Percentiles rank a stretch among this genome's conserved stretches.
Conservation (phyloP, 129 eudicot species). For the Ambrosia trifida region DNA sequence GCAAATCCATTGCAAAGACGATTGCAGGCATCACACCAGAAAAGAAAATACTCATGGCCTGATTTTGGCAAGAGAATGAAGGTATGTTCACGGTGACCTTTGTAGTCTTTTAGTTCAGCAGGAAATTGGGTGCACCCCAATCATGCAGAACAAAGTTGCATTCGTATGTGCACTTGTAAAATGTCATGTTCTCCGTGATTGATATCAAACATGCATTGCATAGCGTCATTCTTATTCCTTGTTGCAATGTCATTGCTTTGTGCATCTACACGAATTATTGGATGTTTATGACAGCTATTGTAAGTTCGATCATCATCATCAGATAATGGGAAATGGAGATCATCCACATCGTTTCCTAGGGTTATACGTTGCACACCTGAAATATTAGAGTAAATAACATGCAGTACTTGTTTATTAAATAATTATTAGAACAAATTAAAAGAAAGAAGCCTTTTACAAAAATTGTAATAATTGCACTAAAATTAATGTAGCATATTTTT, state of each 20-base stretch:
- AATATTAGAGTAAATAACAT: neutral
- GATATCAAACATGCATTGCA: neutral
- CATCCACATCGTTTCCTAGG: neutral
- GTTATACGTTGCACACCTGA: neutral
- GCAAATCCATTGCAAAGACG: neutral
- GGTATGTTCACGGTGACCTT: neutral
- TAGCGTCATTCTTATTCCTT: too few relatives aligned
- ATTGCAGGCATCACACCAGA: too few relatives aligned
- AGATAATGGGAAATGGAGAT: neutral
- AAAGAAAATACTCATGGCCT: too few relatives aligned
- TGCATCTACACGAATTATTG: too few relatives aligned
- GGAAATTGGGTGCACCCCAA: constrained; percentile 14
- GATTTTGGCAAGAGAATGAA: neutral
- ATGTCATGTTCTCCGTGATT: neutral
- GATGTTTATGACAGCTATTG: too few relatives aligned
- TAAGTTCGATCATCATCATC: neutral
- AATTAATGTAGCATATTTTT: too few relatives aligned
- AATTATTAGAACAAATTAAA: neutral
- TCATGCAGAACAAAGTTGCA: constrained; percentile 19
- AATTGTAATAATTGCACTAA: too few relatives aligned
- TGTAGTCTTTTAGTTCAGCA: neutral
- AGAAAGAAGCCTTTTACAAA: too few relatives aligned
- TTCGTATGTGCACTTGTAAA: constrained; percentile 4
- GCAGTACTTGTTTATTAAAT: neutral
- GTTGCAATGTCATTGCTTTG: too few relatives aligned